These are phyloP conservation scores for Austropuccinia psidii DNA, from an alignment of 1,284 basidiomycete genomes.

Conservation along the genomic window DNA sequence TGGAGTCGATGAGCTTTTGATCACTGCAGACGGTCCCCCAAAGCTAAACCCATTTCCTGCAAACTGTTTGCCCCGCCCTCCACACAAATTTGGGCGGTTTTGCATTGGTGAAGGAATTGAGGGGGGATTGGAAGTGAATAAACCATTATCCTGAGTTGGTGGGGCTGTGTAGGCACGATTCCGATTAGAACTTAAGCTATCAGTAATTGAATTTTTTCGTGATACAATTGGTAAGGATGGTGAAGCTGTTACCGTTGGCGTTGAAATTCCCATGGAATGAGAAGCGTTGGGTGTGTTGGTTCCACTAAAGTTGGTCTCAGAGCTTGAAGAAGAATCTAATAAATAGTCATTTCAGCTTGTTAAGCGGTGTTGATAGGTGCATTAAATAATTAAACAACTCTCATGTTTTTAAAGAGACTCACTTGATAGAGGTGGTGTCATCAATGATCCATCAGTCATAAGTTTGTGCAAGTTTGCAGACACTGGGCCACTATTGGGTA, in stretches of 20 bases:
- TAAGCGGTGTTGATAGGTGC: background rate
- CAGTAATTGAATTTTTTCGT: background rate
- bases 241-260: background rate
- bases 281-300: background rate
- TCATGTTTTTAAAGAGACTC: background rate
- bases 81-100: conserved; percentile 6
- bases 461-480: background rate
- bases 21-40: conserved; percentile 17
- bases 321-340: background rate
- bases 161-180: conserved; percentile 21
- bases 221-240: conserved; percentile 13
- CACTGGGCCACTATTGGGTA: background rate
- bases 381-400: background rate
- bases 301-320: background rate
- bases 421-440: background rate
- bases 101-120: background rate
- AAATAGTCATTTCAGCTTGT: too few species aligned
- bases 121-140: background rate
- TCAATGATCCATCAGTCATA: background rate
- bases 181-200: background rate
- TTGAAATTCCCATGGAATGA: background rate
- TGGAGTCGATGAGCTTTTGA: background rate
- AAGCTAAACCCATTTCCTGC: conserved; percentile 32
- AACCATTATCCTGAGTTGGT: background rate
- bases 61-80: conserved; percentile 20